Percentiles rank a stretch among this genome's conserved stretches.
These are phyloP conservation scores for Globisporangium carolinianum DNA, from an alignment of 352 stramenopile genomes.

Conservation along the genomic window DNA sequence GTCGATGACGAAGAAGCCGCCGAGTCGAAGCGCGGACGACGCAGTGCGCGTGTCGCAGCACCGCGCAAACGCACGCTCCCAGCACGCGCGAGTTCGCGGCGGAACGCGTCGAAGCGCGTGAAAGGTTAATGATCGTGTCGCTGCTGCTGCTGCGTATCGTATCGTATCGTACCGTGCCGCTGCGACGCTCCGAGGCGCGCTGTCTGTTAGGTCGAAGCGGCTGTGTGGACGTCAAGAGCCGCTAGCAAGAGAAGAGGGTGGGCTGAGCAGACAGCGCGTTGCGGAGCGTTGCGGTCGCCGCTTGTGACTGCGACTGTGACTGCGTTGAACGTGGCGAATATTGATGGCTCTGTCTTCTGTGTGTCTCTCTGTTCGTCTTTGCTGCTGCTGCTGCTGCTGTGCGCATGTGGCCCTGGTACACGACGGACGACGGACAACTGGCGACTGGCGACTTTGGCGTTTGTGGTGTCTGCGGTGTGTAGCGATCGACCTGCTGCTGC, in stretches of 20 bases:
- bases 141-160: too few relatives aligned
- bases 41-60: slow-evolving; percentile 14
- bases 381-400: not conserved
- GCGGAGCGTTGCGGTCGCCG: too few relatives aligned
- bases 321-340: too few relatives aligned
- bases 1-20: slow-evolving; percentile 23
- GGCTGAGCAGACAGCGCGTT: too few relatives aligned
- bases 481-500: slow-evolving; percentile 52
- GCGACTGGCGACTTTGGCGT: not conserved
- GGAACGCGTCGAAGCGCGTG: slow-evolving; percentile 38
- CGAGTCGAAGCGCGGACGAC: slow-evolving; percentile 17
- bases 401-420: not conserved
- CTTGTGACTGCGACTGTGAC: too few relatives aligned
- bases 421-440: too few relatives aligned
- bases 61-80: slow-evolving; percentile 20
- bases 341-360: not conserved
- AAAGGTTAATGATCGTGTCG: slow-evolving; percentile 40
- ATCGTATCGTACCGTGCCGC: too few relatives aligned
- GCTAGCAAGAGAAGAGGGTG: too few relatives aligned
- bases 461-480: not conserved
- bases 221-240: too few relatives aligned
- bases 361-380: slow-evolving; percentile 8
- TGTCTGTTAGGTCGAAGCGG: too few relatives aligned
- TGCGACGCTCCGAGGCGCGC: too few relatives aligned
- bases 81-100: slow-evolving; percentile 12